Conservation (phyloP, 2,329 filamentous ascomycete species). For the Domatiomyces catenatus region DNA sequence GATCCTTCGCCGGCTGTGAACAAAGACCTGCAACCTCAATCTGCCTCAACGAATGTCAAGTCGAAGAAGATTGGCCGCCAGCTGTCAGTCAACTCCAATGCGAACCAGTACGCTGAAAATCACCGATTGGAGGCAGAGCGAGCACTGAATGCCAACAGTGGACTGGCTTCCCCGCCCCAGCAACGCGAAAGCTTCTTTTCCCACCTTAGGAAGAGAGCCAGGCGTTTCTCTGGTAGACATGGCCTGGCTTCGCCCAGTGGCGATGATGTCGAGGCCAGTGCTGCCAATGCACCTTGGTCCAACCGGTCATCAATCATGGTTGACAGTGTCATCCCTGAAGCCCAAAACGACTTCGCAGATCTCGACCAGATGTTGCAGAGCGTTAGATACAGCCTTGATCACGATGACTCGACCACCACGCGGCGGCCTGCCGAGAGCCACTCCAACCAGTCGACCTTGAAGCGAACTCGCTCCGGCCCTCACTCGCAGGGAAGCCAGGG, state of each 20-base stretch:
- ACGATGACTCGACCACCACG: conserved; percentile 4
- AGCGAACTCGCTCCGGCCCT: conserved; percentile 15
- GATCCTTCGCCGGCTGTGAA: conserved; percentile 24
- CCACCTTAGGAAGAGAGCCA: conserved; percentile 81
- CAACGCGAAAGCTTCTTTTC: conserved; percentile 98
- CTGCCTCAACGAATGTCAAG: conserved; percentile 41
- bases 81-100: conserved; percentile 77
- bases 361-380: conserved; percentile 46
- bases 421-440: conserved; percentile 1
- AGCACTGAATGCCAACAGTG: conserved; percentile 67
- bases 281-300: conserved; percentile 77
- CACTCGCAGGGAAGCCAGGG: conserved; percentile 13
- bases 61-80: conserved; percentile 90
- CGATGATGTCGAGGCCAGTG: conserved; percentile 85
- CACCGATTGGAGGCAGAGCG: conserved; percentile 85
- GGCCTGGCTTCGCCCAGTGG: conserved; percentile 64
- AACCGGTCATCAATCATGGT: conserved; percentile 73
- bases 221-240: conserved; percentile 81
- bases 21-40: conserved; percentile 5
- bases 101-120: conserved; percentile 80
- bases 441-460: conserved; percentile 12
- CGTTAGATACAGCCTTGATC: conserved; percentile 43
- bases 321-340: conserved; percentile 33
- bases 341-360: conserved; percentile 40
- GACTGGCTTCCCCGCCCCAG: conserved; percentile 59